Evolutionary conservation across 257 asterid genomes (phyloP).

Genomic region (Solanum lycopersicoides): DNA sequence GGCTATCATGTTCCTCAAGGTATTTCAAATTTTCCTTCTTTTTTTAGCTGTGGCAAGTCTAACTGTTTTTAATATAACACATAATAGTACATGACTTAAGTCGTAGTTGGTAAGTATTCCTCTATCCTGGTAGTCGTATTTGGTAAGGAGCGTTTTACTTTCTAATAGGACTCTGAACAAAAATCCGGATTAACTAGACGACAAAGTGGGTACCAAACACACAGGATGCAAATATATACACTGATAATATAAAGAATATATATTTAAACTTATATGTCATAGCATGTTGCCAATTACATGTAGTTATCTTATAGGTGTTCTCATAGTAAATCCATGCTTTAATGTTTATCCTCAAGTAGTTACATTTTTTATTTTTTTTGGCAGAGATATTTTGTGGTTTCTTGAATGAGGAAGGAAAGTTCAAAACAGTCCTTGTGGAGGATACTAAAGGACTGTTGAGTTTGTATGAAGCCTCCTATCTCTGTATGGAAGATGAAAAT

Average conservation of each 20-base stretch:
- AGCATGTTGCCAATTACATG: background rate
- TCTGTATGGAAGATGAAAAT: constrained; percentile 14
- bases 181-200: background rate
- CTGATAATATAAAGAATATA: background rate
- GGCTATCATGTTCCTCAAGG: constrained; percentile 18
- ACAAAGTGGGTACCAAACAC: background rate
- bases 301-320: background rate
- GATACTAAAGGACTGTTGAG: constrained; percentile 11
- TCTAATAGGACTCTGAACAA: background rate
- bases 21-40: background rate
- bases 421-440: background rate
- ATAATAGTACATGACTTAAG: background rate
- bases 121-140: background rate
- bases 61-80: background rate
- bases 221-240: background rate
- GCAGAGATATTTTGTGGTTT: constrained; percentile 19
- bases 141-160: background rate
- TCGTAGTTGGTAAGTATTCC: background rate
- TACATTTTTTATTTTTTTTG: background rate
- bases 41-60: background rate
- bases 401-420: constrained; percentile 11
- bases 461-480: constrained; percentile 25
- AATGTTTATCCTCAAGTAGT: background rate
- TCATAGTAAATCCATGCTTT: background rate
- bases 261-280: background rate